Conservation (phyloP, 345 rosid species). For the Angophora floribunda region DNA sequence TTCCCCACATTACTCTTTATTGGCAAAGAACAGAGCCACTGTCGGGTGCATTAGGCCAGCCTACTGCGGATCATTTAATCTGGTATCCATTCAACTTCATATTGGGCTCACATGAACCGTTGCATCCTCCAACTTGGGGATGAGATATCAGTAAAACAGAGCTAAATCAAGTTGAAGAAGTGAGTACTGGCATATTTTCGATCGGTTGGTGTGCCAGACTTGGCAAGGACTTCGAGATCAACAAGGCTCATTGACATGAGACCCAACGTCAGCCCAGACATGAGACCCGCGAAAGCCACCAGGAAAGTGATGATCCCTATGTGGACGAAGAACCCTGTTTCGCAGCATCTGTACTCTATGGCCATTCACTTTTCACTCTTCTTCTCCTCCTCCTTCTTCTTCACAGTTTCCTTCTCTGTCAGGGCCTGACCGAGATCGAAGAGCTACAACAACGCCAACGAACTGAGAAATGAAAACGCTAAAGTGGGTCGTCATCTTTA, state of each 20-base stretch:
- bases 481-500: neutral
- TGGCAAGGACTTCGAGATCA: constrained; percentile 67
- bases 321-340: constrained; percentile 21
- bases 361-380: constrained; percentile 15
- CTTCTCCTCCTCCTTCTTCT: neutral
- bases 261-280: constrained; percentile 72
- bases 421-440: neutral
- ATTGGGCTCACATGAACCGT: neutral
- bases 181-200: constrained; percentile 37
- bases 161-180: neutral
- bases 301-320: constrained; percentile 16
- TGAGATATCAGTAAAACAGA: neutral
- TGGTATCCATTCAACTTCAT: neutral
- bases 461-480: neutral
- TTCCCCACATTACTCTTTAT: neutral
- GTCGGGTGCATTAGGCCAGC: neutral
- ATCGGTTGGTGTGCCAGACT: constrained; percentile 45
- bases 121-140: neutral
- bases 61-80: neutral
- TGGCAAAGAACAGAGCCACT: neutral
- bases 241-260: constrained; percentile 69
- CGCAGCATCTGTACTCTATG: constrained; percentile 44
- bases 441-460: neutral
- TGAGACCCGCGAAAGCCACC: constrained; percentile 53
- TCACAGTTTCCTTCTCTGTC: neutral